A percentile compares a stretch with the other conserved stretches of the same genome.
These are phyloP conservation scores for Alternaria arborescens DNA, from an alignment of 2,329 filamentous ascomycete genomes.

Conservation along the genomic window DNA sequence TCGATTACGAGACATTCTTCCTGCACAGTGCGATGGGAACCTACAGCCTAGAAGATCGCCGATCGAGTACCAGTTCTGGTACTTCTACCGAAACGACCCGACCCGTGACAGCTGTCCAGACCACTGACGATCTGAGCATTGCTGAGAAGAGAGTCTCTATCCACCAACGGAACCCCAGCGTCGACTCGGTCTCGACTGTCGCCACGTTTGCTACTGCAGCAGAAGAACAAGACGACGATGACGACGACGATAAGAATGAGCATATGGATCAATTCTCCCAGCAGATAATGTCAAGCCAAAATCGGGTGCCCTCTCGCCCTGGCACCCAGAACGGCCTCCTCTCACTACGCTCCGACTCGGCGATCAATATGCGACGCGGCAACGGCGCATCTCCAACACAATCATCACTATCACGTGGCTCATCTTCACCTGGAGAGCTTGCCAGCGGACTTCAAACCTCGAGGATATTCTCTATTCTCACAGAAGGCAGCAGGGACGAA, in stretches of 20 bases:
- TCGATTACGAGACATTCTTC: conserved; percentile 97
- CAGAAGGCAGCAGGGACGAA: conserved; percentile 45
- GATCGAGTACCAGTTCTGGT: conserved; percentile 63
- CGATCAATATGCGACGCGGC: conserved; percentile 41
- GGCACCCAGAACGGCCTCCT: conserved; percentile 25
- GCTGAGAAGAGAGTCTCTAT: conserved; percentile 40
- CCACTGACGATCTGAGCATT: conserved; percentile 28
- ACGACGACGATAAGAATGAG: conserved; percentile 53
- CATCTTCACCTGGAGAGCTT: conserved; percentile 43
- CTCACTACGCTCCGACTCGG: conserved; percentile 45
- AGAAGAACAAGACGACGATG: conserved; percentile 57
- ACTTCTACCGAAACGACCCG: conserved; percentile 63
- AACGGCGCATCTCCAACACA: conserved; percentile 38
- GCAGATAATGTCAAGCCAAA: conserved; percentile 39
- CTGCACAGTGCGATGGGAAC: conserved; percentile 90
- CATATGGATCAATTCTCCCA: conserved; percentile 51
- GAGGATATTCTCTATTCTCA: conserved; percentile 54
- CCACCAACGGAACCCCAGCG: conserved; percentile 63
- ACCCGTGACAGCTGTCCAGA: conserved; percentile 42
- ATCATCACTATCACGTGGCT: conserved; percentile 39
- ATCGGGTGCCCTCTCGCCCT: conserved; percentile 24
- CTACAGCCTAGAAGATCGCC: conserved; percentile 67
- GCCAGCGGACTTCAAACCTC: conserved; percentile 49
- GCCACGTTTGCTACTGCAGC: conserved; percentile 71
- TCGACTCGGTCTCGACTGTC: conserved; percentile 68